These are phyloP conservation scores for Mariannaea sp. DNA, from an alignment of 2,329 filamentous ascomycete genomes.

Conservation along the genomic window DNA sequence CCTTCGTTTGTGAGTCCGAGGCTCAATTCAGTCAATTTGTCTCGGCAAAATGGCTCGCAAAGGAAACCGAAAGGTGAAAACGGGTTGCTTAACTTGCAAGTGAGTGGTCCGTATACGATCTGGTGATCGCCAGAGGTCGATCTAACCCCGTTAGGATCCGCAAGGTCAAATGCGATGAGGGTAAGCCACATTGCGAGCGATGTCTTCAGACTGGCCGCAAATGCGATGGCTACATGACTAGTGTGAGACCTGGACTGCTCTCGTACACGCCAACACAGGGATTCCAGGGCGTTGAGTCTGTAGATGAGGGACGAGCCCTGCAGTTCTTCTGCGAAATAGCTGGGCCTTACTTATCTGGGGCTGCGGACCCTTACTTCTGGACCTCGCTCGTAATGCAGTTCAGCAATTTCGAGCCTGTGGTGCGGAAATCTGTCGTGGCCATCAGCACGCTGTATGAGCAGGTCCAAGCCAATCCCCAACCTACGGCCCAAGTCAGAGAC, in stretches of 20 bases:
- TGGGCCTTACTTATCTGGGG: slow-evolving; percentile 15
- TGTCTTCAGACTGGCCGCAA: not conserved
- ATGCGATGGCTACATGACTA: not conserved
- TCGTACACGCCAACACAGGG: not conserved
- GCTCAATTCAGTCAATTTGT: not conserved
- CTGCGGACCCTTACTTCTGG: slow-evolving; percentile 27
- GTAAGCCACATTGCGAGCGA: not conserved
- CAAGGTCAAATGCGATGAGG: not conserved
- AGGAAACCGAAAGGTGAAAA: slow-evolving; percentile 2
- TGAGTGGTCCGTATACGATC: not conserved
- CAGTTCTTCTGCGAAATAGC: slow-evolving; percentile 23
- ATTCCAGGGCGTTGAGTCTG: not conserved
- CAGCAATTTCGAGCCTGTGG: slow-evolving; percentile 20
- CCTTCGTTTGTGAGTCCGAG: not conserved
- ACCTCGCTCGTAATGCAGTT: slow-evolving; percentile 29
- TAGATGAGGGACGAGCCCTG: slow-evolving; percentile 4
- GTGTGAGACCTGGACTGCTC: not conserved
- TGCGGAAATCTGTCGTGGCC: slow-evolving; percentile 22
- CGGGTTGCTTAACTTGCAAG: slow-evolving; percentile 4
- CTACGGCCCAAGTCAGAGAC: slow-evolving; percentile 5
- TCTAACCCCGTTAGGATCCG: not conserved
- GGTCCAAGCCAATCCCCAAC: not conserved
- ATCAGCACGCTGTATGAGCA: slow-evolving; percentile 25
- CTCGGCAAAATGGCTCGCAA: slow-evolving; percentile 15
- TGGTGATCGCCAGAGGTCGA: not conserved